Evolutionary conservation across 345 rosid genomes (phyloP).

Genomic region (Populus ilicifolia): DNA sequence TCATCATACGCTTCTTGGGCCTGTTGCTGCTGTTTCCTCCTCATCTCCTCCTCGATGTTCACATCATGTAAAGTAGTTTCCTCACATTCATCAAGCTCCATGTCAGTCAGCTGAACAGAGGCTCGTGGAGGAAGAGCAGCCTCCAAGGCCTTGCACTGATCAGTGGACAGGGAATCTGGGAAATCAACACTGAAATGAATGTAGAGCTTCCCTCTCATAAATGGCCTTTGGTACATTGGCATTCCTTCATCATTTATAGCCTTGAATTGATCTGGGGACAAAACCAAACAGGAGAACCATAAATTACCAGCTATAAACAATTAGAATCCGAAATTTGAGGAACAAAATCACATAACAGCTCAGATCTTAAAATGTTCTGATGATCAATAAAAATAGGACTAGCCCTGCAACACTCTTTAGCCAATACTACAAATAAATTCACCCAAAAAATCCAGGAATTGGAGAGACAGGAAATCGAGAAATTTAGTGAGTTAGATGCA

Average conservation of each 20-base stretch:
- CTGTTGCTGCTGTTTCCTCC: slow-evolving; percentile 48
- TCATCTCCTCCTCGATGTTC: slow-evolving; percentile 56
- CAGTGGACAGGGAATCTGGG: slow-evolving; percentile 53
- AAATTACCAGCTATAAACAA: neutral
- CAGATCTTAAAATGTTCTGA: neutral
- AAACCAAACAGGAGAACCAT: neutral
- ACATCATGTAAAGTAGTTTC: slow-evolving; percentile 69
- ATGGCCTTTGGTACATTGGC: slow-evolving; percentile 43
- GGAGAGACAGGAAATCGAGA: neutral
- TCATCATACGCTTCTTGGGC: slow-evolving; percentile 66
- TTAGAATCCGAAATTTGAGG: neutral
- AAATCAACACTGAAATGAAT: slow-evolving; percentile 56
- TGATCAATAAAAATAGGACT: neutral
- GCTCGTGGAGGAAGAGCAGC: slow-evolving; percentile 44
- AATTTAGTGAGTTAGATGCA: neutral
- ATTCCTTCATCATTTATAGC: slow-evolving; percentile 33
- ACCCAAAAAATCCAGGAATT: neutral
- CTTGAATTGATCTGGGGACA: slow-evolving; percentile 26
- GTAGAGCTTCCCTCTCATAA: slow-evolving; percentile 67
- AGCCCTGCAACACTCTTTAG: neutral
- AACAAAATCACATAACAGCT: neutral
- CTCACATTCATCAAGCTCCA: slow-evolving; percentile 71
- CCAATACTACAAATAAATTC: neutral
- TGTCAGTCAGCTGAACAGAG: slow-evolving; percentile 34
- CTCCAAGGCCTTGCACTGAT: slow-evolving; percentile 50